Percentiles rank a stretch among this genome's conserved stretches.
Evolutionary conservation across 257 asterid genomes (phyloP).

Genomic region (Solanum gandarillasii): DNA sequence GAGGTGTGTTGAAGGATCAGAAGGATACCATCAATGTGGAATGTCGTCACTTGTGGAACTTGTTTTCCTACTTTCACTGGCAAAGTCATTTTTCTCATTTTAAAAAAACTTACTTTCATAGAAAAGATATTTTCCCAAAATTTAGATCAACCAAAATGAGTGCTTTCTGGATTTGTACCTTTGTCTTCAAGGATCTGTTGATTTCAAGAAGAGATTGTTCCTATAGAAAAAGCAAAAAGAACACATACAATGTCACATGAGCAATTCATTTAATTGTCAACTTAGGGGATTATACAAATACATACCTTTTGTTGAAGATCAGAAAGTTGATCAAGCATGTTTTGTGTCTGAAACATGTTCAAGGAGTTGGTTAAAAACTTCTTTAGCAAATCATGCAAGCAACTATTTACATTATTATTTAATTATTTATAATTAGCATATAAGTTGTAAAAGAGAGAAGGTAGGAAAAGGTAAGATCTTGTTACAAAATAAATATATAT

Average conservation of each 20-base stretch:
- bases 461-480: neutral
- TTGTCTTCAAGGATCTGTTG: neutral
- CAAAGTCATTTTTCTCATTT: neutral
- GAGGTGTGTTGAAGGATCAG: neutral
- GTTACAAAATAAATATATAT: too few relatives aligned
- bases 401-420: neutral
- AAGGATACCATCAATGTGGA: neutral
- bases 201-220: slow-evolving; percentile 30
- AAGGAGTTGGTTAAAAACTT: neutral
- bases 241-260: neutral
- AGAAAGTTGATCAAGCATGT: slow-evolving; percentile 79
- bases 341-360: slow-evolving; percentile 56
- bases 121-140: neutral
- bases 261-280: neutral
- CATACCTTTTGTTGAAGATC: slow-evolving; percentile 79
- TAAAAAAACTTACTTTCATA: neutral
- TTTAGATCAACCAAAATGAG: neutral
- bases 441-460: neutral
- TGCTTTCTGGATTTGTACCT: neutral
- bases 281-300: neutral
- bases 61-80: neutral
- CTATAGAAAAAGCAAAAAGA: slow-evolving; percentile 23
- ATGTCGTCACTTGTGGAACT: neutral
- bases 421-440: neutral
- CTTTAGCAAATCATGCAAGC: neutral